Base-by-base conservation (phyloP, 2,329 filamentous ascomycete species). In the Curvularia lunata region DNA sequence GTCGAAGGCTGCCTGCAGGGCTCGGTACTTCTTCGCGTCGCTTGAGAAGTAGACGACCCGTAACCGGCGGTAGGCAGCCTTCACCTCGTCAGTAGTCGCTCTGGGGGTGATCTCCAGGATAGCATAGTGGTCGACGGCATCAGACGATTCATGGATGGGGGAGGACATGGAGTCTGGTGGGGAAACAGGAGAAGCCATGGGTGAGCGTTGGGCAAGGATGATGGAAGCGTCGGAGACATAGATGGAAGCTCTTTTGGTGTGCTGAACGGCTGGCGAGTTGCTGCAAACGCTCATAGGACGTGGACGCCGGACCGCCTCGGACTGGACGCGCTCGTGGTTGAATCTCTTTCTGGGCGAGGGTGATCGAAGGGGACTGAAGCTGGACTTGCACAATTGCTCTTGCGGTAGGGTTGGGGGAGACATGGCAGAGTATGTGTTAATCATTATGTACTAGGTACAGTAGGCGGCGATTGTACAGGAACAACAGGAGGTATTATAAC, bases 101-200 rank as follows among this genome's bases (percentile, higher is more conserved):
- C 61, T 59, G 6, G 52, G 51, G 2, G 61, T 54, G 5, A 76
- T 57, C 42, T 65, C 58, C 12, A 76, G 58, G 46, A 68, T 65
- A 13, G 66, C 62, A 62, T 76, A 76, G 58, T 76, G 67, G 61
- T 76, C 71, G 16, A 66, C 48, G 30, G 70, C 69, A 13, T 65
- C 66, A 7, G 59, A 42, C 3, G 61, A 48, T 16, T 65, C 62
- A 58, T 51, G 65, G 45, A 47, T 58, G 5, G 64, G 61, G 18
- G 64, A 64, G 18, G 60, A 47, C 27, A 61, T 37, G 16, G 64
- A 58, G 25, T 65, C 58, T 38, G 61, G 48, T 3, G 62, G 52
- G 12, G 59, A 62, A 13, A 46, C 47, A 27, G 65, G 64, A 12
- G 65, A 67, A 28, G 61, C 52, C 40, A 68, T 64, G 52, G 66